A percentile compares a stretch with the other conserved stretches of the same genome.
Evolutionary conservation across 169 alveolate genomes (phyloP).

Genomic region (Perkinsus olseni): DNA sequence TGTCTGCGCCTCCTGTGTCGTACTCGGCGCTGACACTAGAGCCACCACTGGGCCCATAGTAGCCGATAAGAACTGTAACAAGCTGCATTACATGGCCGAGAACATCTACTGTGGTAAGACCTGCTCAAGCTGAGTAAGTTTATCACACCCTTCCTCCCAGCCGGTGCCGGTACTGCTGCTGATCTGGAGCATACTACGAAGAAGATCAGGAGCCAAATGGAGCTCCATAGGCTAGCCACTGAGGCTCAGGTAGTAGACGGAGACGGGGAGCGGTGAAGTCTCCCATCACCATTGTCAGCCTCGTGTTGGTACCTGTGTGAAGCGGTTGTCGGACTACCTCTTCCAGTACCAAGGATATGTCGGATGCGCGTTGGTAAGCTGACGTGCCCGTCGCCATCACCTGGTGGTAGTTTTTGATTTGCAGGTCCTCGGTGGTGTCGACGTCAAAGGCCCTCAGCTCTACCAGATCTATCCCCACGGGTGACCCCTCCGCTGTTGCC

Average conservation of each 20-base stretch:
- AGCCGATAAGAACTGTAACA: conserved; percentile 89
- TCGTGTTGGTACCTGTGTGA: conserved; percentile 79
- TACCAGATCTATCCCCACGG: conserved; percentile 86
- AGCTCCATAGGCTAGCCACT: conserved; percentile 82
- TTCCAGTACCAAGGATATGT: conserved; percentile 86
- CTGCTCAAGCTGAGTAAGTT: neutral
- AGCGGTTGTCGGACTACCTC: conserved; percentile 71
- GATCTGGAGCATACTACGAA: conserved; percentile 87
- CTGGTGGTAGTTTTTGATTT: neutral
- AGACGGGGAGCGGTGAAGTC: neutral
- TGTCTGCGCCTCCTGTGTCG: conserved; percentile 83
- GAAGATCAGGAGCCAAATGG: conserved; percentile 73
- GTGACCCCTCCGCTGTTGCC: conserved; percentile 28
- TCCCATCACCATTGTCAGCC: conserved; percentile 46
- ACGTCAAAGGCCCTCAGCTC: conserved; percentile 83
- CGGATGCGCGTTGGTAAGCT: conserved; percentile 76
- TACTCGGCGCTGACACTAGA: conserved; percentile 94
- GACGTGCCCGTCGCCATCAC: neutral
- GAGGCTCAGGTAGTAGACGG: conserved; percentile 37
- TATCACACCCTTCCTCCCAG: conserved; percentile 10
- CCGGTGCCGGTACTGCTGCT: conserved; percentile 97
- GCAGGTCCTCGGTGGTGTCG: conserved; percentile 86
- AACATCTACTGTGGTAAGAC: conserved; percentile 64
- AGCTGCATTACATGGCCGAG: conserved; percentile 88
- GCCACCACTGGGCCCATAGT: conserved; percentile 94